Evolutionary conservation across 352 stramenopile genomes (phyloP).

Genomic region (Globisporangium rhizosaccharum): DNA sequence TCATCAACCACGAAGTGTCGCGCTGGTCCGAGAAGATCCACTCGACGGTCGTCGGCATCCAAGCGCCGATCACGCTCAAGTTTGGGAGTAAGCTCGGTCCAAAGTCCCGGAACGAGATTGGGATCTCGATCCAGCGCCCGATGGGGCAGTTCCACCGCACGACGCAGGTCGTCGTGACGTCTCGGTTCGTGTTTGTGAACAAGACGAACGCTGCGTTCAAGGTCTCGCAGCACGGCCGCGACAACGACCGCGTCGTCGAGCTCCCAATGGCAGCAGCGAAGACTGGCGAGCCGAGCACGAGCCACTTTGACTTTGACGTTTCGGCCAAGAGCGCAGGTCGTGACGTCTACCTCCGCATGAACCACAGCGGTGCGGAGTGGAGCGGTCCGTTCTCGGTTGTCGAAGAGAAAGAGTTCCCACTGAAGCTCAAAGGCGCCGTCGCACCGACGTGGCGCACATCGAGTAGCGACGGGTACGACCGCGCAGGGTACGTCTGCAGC

Average conservation of each 20-base stretch:
- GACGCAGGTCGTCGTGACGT: constrained; percentile 81
- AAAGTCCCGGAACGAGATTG: constrained; percentile 71
- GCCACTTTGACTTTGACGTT: constrained; percentile 71
- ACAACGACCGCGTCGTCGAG: constrained; percentile 62
- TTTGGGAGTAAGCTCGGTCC: constrained; percentile 64
- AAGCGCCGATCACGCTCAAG: constrained; percentile 74
- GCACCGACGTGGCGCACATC: constrained; percentile 39
- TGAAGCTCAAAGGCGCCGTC: constrained; percentile 66
- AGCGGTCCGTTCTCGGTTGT: constrained; percentile 76
- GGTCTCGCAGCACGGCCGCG: constrained; percentile 58
- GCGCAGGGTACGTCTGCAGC: constrained; percentile 40
- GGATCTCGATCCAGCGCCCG: constrained; percentile 82
- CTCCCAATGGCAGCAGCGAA: constrained; percentile 31
- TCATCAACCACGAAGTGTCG: constrained; percentile 78
- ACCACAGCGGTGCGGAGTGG: constrained; percentile 69
- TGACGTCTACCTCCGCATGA: constrained; percentile 70
- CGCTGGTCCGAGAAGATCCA: constrained; percentile 87
- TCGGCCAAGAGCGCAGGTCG: constrained; percentile 44
- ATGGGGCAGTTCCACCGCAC: constrained; percentile 85
- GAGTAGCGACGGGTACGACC: constrained; percentile 26
- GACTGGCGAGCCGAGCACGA: constrained; percentile 27
- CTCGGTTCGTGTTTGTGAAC: constrained; percentile 86
- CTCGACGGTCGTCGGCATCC: constrained; percentile 77
- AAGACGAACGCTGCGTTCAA: constrained; percentile 73
- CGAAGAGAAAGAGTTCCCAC: constrained; percentile 82